Evolutionary conservation across 768 basidiomycete genomes (phyloP).

Genomic region (Coprinopsis strossmayeri): DNA sequence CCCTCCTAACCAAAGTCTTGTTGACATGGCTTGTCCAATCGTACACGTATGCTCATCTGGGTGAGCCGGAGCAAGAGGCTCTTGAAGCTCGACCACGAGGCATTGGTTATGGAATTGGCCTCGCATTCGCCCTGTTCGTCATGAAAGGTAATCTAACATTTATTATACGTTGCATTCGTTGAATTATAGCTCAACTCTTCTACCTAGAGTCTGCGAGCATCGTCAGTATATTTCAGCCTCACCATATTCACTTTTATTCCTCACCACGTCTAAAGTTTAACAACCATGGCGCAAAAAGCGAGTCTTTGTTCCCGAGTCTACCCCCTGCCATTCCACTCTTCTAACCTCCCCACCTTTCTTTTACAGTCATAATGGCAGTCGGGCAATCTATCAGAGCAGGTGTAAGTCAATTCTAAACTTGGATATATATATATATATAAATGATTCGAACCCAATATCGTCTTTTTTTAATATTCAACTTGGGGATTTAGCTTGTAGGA

Average conservation of each 20-base stretch:
- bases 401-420: constrained; percentile 16
- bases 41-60: constrained; percentile 33
- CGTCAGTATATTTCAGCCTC: constrained; percentile 22
- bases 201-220: constrained; percentile 34
- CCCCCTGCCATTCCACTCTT: not conserved
- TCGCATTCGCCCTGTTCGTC: constrained; percentile 48
- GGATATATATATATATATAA: not conserved
- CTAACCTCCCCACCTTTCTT: too few relatives aligned
- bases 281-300: constrained; percentile 41
- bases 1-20: constrained; percentile 54
- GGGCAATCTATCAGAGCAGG: constrained; percentile 43
- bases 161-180: not conserved
- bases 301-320: constrained; percentile 1
- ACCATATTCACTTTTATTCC: not conserved
- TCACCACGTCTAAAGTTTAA: constrained; percentile 25
- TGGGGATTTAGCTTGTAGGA: constrained; percentile 32
- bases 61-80: constrained; percentile 28
- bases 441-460: too few relatives aligned
- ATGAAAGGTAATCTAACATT: constrained; percentile 46
- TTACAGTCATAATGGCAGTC: constrained; percentile 36
- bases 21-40: constrained; percentile 51
- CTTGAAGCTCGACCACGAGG: constrained; percentile 32
- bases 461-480: too few relatives aligned
- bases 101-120: constrained; percentile 57
- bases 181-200: not conserved